Evolutionary conservation across 192 early-diverging fungal species (phyloP).

Genomic region (Ramicandelaber brevisporus): DNA sequence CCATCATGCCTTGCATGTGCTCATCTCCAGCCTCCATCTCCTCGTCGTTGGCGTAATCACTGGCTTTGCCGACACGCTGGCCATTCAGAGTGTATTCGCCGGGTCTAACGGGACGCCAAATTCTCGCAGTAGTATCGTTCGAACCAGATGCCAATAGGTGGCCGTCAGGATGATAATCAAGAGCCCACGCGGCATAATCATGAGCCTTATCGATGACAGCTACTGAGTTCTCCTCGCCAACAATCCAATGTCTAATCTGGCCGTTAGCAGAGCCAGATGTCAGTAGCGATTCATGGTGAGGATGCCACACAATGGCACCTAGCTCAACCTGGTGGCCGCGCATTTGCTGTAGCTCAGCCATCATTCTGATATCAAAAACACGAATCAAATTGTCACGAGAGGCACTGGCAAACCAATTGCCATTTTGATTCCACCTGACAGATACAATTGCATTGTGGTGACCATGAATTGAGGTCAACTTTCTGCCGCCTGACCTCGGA

Average conservation of each 20-base stretch:
- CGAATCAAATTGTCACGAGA: conserved; percentile 77
- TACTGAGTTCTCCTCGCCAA: conserved; percentile 25
- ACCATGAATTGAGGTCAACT: conserved; percentile 67
- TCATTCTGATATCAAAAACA: conserved; percentile 81
- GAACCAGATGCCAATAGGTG: conserved; percentile 83
- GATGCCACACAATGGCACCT: conserved; percentile 82
- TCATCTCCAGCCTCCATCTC: neutral
- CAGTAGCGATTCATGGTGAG: conserved; percentile 69
- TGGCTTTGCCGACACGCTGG: neutral
- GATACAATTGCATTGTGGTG: conserved; percentile 83
- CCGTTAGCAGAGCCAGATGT: conserved; percentile 82
- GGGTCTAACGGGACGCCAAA: conserved; percentile 85
- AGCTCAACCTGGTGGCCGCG: conserved; percentile 74
- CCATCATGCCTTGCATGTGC: neutral
- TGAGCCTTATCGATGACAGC: conserved; percentile 50
- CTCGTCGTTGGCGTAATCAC: neutral
- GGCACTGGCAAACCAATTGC: conserved; percentile 82
- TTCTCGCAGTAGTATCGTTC: conserved; percentile 87
- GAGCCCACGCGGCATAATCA: conserved; percentile 71
- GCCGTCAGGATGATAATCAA: conserved; percentile 94
- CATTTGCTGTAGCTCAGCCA: conserved; percentile 66
- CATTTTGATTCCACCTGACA: conserved; percentile 88
- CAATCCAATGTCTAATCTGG: conserved; percentile 61
- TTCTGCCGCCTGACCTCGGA: conserved; percentile 66
- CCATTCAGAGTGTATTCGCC: conserved; percentile 16